Percentiles rank a stretch among this genome's conserved stretches.
These are phyloP conservation scores for Pythium oligandrum DNA, from an alignment of 352 stramenopile species.

Conservation along the genomic window DNA sequence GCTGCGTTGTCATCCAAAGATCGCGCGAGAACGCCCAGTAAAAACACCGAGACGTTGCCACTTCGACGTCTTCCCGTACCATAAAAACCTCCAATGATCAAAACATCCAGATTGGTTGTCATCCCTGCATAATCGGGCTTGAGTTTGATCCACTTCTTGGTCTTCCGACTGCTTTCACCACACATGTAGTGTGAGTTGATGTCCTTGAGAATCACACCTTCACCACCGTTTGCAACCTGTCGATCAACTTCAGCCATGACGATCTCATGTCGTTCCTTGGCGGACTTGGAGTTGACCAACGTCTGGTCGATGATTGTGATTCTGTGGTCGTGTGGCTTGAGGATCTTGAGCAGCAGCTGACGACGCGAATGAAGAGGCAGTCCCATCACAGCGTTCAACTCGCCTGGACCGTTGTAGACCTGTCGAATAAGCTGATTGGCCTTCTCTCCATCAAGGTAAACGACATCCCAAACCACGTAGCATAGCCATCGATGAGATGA, in stretches of 20 bases:
- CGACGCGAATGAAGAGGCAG: conserved; percentile 59
- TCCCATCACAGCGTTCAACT: conserved; percentile 67
- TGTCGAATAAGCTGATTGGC: conserved; percentile 50
- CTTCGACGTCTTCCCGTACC: conserved; percentile 67
- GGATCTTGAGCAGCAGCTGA: conserved; percentile 51
- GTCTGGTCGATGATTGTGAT: conserved; percentile 80
- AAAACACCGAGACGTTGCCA: conserved; percentile 79
- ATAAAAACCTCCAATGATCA: conserved; percentile 83
- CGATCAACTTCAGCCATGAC: conserved; percentile 81
- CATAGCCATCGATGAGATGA: conserved; percentile 70
- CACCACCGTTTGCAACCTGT: conserved; percentile 65
- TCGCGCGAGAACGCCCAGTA: conserved; percentile 60
- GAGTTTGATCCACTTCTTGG: conserved; percentile 84
- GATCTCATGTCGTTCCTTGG: conserved; percentile 68
- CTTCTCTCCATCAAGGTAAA: conserved; percentile 55
- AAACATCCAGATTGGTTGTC: conserved; percentile 72
- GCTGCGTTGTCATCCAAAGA: conserved; percentile 51
- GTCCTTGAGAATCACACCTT: conserved; percentile 84
- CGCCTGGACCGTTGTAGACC: conserved; percentile 54
- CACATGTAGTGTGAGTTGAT: conserved; percentile 87
- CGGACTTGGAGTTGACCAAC: conserved; percentile 63
- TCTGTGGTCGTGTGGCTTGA: conserved; percentile 69
- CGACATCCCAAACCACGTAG: conserved; percentile 83
- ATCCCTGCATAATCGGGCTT: conserved; percentile 86
- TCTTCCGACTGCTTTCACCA: conserved; percentile 68